Conservation (phyloP, 192 early-diverging fungal genomes). For the Dispira simplex region DNA sequence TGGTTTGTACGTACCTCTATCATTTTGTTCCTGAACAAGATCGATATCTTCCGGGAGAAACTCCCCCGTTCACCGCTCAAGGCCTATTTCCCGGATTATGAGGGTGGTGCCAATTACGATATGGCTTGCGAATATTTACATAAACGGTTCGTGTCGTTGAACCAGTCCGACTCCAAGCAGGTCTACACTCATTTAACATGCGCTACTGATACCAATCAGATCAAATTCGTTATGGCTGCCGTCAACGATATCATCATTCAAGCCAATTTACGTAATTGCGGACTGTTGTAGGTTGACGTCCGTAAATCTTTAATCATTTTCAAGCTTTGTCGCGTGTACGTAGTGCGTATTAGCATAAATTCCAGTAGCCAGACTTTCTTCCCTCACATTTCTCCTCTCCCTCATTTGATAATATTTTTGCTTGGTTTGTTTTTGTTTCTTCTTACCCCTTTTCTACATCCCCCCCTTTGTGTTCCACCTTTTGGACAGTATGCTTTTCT, state of each 20-base stretch:
- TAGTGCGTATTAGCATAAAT: no score
- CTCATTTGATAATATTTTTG: no score
- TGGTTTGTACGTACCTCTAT: conserved; percentile 98
- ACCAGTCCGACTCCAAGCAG: conserved; percentile 65
- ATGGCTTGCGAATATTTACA: conserved; percentile 63
- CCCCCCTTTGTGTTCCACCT: no score
- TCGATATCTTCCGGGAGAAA: conserved; percentile 91
- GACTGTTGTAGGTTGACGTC: conserved; percentile 36
- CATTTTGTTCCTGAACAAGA: conserved; percentile 97
- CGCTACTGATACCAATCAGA: conserved; percentile 74
- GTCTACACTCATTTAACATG: conserved; percentile 83
- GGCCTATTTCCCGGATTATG: conserved; percentile 85
- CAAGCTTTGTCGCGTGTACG: no score
- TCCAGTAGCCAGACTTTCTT: no score
- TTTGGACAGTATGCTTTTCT: no score
- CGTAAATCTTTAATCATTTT: no score
- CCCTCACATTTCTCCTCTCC: no score
- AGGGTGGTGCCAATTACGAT: conserved; percentile 55
- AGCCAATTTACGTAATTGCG: conserved; percentile 62
- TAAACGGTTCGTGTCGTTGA: conserved; percentile 65
- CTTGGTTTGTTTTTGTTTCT: no score
- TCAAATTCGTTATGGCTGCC: conserved; percentile 83
- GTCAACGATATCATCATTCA: conserved; percentile 83
- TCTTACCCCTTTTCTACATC: no score
- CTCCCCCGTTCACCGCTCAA: conserved; percentile 63